Conservation (phyloP, 176 grass and related monocot species). For the Musa troglodytarum region DNA sequence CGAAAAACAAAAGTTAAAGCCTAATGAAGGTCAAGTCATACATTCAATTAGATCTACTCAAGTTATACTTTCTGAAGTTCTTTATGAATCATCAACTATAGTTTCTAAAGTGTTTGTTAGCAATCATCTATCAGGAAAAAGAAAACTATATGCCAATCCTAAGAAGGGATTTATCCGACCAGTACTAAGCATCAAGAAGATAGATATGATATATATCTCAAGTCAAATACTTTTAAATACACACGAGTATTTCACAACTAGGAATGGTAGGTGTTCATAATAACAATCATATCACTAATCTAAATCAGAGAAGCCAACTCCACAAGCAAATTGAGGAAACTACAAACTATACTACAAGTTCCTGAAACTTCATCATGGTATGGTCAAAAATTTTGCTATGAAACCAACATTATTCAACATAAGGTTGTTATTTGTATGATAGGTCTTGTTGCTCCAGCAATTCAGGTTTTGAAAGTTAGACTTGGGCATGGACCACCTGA, state of each 20-base stretch:
- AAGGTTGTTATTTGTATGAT: neutral
- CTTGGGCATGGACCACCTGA: neutral
- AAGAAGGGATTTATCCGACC: neutral
- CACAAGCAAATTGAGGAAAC: neutral
- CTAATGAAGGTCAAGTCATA: neutral
- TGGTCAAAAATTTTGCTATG: too few relatives aligned
- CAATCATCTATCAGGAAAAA: neutral
- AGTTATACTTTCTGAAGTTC: neutral
- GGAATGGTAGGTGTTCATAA: too few relatives aligned
- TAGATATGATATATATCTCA: neutral
- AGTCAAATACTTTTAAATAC: neutral
- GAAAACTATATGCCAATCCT: neutral
- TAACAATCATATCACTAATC: neutral
- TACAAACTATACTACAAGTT: too few relatives aligned
- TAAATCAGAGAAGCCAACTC: neutral
- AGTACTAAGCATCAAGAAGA: conserved; percentile 4
- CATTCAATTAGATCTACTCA: neutral
- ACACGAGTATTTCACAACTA: neutral
- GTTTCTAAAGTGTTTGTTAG: too few relatives aligned
- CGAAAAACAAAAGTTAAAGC: neutral
- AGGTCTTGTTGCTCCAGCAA: neutral
- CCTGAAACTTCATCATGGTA: too few relatives aligned
- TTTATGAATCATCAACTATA: neutral
- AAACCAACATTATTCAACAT: neutral
- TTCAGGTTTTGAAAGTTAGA: neutral